A percentile compares a stretch with the other conserved stretches of the same genome.
Conservation (phyloP, 108 stramenopile genomes). For the Cyclotella atomus region DNA sequence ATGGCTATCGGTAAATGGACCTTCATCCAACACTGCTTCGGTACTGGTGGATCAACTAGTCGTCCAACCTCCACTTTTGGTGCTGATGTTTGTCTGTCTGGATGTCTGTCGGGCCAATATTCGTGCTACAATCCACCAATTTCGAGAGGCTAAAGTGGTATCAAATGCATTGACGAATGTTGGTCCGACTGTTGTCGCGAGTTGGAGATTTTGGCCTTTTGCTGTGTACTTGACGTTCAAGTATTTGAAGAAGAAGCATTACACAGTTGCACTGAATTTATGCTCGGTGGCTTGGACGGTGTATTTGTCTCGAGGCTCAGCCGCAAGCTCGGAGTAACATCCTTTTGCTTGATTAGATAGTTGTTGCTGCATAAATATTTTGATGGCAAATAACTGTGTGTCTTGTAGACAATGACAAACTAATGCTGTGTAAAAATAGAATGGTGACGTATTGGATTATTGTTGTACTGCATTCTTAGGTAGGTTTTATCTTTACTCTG, state of each 20-base stretch:
- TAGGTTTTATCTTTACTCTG: too few species aligned
- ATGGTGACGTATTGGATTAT: too few species aligned
- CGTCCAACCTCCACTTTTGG: constrained; percentile 46
- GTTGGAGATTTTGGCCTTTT: constrained; percentile 55
- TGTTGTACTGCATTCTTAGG: too few species aligned
- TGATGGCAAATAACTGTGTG: too few species aligned
- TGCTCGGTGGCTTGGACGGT: constrained; percentile 52
- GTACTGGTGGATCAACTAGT: constrained; percentile 45
- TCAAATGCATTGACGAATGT: constrained; percentile 35
- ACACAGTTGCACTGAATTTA: constrained; percentile 49
- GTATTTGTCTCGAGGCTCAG: constrained; percentile 20
- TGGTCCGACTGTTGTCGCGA: constrained; percentile 34
- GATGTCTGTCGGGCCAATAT: constrained; percentile 43
- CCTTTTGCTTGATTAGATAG: too few species aligned
- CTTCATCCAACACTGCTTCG: constrained; percentile 45
- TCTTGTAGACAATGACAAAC: too few species aligned
- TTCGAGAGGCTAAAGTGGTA: constrained; percentile 28
- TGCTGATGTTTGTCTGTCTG: constrained; percentile 44
- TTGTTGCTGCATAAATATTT: too few species aligned
- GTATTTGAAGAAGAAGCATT: constrained; percentile 53
- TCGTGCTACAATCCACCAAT: constrained; percentile 41
- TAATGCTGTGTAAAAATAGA: too few species aligned
- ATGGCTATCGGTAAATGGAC: constrained; percentile 43
- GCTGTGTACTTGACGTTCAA: constrained; percentile 52
- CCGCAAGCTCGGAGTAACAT: too few species aligned